Evolutionary conservation across 306 rosid species (phyloP).

Genomic region (Cicer arietinum): DNA sequence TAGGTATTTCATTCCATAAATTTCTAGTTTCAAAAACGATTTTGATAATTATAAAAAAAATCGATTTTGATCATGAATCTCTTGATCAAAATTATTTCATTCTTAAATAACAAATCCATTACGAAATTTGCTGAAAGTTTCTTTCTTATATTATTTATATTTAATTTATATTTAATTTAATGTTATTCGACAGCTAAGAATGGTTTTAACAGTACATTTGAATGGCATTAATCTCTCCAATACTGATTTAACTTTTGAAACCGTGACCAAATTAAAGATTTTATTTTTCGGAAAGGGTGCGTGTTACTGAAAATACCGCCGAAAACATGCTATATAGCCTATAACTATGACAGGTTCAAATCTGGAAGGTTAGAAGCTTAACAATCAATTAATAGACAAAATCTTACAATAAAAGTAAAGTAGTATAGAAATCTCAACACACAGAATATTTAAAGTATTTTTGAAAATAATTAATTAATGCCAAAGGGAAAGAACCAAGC

Average conservation of each 20-base stretch:
- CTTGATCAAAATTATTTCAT: too few species aligned
- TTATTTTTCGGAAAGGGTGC: background rate
- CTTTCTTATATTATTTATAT: background rate
- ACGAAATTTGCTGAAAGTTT: background rate
- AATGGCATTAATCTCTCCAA: background rate
- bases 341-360: constrained; percentile 22
- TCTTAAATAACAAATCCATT: background rate
- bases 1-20: too few species aligned
- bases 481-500: constrained; percentile 48
- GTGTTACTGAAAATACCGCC: background rate
- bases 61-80: too few species aligned
- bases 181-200: background rate
- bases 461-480: constrained; percentile 21
- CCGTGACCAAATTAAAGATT: constrained; percentile 11
- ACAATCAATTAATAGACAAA: constrained; percentile 52
- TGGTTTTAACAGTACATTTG: background rate
- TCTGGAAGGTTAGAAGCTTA: constrained; percentile 25
- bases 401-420: constrained; percentile 32
- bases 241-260: constrained; percentile 14
- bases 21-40: too few species aligned
- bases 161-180: background rate
- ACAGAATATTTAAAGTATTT: background rate
- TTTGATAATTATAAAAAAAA: too few species aligned
- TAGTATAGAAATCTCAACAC: background rate
- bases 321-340: background rate